Conservation (phyloP, 257 asterid genomes). For the Solanum raphanifolium region DNA sequence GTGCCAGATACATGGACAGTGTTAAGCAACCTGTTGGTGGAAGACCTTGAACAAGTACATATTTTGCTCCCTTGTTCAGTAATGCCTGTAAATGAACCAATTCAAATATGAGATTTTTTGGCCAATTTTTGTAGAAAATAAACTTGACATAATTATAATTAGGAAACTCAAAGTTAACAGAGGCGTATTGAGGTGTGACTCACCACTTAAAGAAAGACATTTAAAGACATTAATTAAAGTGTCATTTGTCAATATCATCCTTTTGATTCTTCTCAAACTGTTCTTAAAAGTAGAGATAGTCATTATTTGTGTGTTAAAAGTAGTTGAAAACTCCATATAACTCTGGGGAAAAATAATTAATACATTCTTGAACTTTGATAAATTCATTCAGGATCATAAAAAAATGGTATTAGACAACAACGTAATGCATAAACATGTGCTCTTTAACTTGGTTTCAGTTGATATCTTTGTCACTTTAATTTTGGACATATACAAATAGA, state of each 20-base stretch:
- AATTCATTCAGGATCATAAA: neutral
- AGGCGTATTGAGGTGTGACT: neutral
- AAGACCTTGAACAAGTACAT: constrained; percentile 69
- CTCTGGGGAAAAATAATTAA: neutral
- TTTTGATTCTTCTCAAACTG: neutral
- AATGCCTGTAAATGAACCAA: constrained; percentile 26
- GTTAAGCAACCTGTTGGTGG: constrained; percentile 91
- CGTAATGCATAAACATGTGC: neutral
- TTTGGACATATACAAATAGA: neutral
- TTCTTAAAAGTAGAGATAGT: neutral
- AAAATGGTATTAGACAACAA: neutral
- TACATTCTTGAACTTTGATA: neutral
- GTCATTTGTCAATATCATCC: neutral
- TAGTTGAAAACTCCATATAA: neutral
- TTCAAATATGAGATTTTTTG: neutral
- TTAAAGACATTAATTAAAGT: neutral
- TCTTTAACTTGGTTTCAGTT: neutral
- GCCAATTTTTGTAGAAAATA: neutral
- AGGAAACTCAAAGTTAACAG: neutral
- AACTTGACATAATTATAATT: neutral
- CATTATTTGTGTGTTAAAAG: neutral
- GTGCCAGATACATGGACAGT: constrained; percentile 41
- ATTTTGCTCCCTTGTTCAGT: constrained; percentile 58
- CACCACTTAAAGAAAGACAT: neutral
- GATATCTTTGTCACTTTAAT: neutral